Conservation (phyloP, 1,139 yeast genomes). For the Candida labiduridarum region DNA sequence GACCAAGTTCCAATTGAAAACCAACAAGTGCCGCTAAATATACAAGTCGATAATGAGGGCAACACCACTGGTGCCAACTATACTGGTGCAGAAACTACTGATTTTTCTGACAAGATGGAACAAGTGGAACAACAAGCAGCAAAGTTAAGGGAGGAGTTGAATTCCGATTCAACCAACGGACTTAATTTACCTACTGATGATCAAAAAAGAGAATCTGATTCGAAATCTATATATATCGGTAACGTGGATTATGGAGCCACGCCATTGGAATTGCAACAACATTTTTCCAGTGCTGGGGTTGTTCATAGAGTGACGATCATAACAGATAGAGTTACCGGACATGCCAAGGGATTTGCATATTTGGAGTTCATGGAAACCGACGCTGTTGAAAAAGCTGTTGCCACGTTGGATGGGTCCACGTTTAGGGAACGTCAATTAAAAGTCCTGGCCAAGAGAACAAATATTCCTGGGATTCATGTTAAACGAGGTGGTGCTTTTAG, state of each 20-base stretch:
- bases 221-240: constrained; percentile 83
- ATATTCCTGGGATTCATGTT: constrained; percentile 64
- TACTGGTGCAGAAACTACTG: not conserved
- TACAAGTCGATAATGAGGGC: not conserved
- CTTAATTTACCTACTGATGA: constrained; percentile 24
- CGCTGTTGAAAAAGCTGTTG: constrained; percentile 65
- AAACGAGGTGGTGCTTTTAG: constrained; percentile 49
- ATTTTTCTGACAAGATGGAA: constrained; percentile 19
- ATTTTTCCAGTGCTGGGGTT: constrained; percentile 72
- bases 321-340: constrained; percentile 70
- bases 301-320: constrained; percentile 84
- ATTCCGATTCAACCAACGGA: constrained; percentile 13
- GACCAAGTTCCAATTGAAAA: constrained; percentile 19
- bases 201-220: constrained; percentile 55
- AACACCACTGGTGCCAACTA: not conserved
- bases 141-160: constrained; percentile 27
- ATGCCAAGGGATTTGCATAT: constrained; percentile 86
- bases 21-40: constrained; percentile 13
- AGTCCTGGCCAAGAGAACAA: constrained; percentile 78
- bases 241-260: constrained; percentile 81
- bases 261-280: constrained; percentile 80
- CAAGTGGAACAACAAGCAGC: constrained; percentile 35
- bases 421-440: constrained; percentile 72
- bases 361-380: constrained; percentile 72
- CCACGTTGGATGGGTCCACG: constrained; percentile 59